Percentiles rank a stretch among this genome's conserved stretches.
phyloP scores from a whole-genome alignment of 371 early-diverging fungal genomes.

The Rhizomucor miehei region DNA sequence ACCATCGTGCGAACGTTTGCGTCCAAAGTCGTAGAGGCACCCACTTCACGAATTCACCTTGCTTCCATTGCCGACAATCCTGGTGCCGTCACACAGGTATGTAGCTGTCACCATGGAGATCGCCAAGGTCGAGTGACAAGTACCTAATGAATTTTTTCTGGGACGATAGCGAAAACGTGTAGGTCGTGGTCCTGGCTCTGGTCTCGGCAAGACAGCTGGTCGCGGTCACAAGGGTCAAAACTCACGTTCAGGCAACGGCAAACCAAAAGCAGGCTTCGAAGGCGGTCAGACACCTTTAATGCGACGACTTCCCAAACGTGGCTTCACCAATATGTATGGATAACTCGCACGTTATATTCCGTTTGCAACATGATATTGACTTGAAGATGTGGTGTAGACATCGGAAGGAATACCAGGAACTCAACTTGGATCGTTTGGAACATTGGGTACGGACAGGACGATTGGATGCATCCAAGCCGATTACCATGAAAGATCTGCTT shows the following conservation, averaged over 20 bases:
- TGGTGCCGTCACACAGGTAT: constrained; percentile 48
- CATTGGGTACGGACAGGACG: constrained; percentile 89
- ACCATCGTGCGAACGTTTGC: constrained; percentile 19
- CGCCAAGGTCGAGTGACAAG: not conserved
- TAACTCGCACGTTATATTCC: not conserved
- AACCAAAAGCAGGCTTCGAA: constrained; percentile 85
- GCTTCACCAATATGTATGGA: constrained; percentile 75
- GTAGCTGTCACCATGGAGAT: not conserved
- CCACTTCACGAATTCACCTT: constrained; percentile 34
- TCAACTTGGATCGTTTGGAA: constrained; percentile 89
- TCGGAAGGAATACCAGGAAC: constrained; percentile 65
- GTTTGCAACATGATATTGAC: no score
- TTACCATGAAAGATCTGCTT: constrained; percentile 83
- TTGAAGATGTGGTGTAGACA: constrained; percentile 35
- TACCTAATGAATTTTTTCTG: no score
- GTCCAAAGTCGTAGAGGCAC: constrained; percentile 27
- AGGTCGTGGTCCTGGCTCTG: constrained; percentile 86
- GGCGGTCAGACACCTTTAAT: constrained; percentile 93
- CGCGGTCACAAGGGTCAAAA: constrained; percentile 95
- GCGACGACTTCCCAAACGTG: constrained; percentile 87
- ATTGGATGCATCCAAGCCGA: constrained; percentile 75
- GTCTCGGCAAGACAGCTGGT: constrained; percentile 88
- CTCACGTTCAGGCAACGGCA: constrained; percentile 75
- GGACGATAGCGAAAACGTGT: constrained; percentile 59
- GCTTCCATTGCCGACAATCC: constrained; percentile 45